Evolutionary conservation across 2,329 filamentous ascomycete species (phyloP).

Genomic region (Teratosphaeria gauchensis): DNA sequence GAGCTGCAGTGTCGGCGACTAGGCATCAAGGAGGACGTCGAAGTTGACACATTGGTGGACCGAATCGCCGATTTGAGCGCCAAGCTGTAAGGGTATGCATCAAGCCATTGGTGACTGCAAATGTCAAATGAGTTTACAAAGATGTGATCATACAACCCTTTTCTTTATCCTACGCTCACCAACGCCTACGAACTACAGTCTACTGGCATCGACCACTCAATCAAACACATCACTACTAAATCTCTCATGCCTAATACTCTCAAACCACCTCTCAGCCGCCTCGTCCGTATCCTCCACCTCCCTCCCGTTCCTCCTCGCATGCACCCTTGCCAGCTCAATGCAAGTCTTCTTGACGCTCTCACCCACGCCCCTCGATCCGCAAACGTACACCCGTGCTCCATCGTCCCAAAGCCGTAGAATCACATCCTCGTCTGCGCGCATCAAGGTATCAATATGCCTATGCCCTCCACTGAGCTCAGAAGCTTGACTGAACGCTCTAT

Average conservation of each 20-base stretch:
- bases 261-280: not conserved
- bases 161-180: not conserved
- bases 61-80: not conserved
- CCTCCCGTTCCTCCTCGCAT: not conserved
- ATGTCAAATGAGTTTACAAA: too few species aligned
- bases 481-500: slow-evolving; percentile 49
- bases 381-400: slow-evolving; percentile 54
- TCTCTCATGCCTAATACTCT: not conserved
- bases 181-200: not conserved
- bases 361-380: slow-evolving; percentile 40
- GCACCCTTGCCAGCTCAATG: not conserved
- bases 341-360: slow-evolving; percentile 30
- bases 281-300: not conserved
- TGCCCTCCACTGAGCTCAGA: slow-evolving; percentile 30
- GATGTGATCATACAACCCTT: too few species aligned
- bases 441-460: slow-evolving; percentile 38
- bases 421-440: not conserved
- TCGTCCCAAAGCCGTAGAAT: slow-evolving; percentile 36
- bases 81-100: not conserved
- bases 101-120: too few species aligned
- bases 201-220: not conserved
- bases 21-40: slow-evolving; percentile 47
- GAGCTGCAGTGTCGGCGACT: slow-evolving; percentile 73
- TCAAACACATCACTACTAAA: not conserved
- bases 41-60: not conserved